These are phyloP conservation scores for Berberis thunbergii DNA, from an alignment of 164 flowering plant genomes.

Conservation along the genomic window DNA sequence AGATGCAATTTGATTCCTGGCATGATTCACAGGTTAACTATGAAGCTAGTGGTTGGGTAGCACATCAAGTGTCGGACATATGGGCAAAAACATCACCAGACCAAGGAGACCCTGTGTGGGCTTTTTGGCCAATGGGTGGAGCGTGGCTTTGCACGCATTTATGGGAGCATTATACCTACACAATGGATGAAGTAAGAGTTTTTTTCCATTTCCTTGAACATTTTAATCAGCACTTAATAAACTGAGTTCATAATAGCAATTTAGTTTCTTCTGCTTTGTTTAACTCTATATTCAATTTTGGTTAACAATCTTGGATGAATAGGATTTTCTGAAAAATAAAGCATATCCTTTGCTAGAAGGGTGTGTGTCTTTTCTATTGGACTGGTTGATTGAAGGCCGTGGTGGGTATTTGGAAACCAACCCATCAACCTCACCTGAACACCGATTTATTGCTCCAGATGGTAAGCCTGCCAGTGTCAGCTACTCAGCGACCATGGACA, in stretches of 20 bases:
- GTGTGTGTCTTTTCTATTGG: conserved; percentile 67
- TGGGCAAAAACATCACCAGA: conserved; percentile 97
- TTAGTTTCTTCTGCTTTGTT: too few relatives aligned
- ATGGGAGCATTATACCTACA: conserved; percentile 86
- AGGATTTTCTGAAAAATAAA: conserved; percentile 64
- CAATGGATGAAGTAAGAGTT: conserved; percentile 66
- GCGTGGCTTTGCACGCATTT: conserved; percentile 96
- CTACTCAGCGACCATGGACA: conserved; percentile 93
- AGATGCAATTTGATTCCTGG: background rate
- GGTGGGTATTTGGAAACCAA: conserved; percentile 73
- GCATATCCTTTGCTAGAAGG: conserved; percentile 88
- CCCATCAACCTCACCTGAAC: conserved; percentile 98
- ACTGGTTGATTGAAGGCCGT: conserved; percentile 80
- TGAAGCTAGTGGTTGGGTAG: conserved; percentile 88
- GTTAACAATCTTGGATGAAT: conserved; percentile 8
- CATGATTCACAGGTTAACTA: conserved; percentile 59
- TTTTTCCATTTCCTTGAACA: background rate
- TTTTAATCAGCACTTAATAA: background rate
- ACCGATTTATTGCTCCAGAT: conserved; percentile 73
- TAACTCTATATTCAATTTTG: background rate
- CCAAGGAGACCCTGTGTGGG: conserved; percentile 72
- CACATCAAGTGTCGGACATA: conserved; percentile 81
- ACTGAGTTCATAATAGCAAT: too few relatives aligned
- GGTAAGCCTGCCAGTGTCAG: conserved; percentile 89
- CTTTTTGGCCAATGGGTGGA: conserved; percentile 99